Conservation (phyloP, 2,329 filamentous ascomycete genomes). For the Cytospora piceicola region DNA sequence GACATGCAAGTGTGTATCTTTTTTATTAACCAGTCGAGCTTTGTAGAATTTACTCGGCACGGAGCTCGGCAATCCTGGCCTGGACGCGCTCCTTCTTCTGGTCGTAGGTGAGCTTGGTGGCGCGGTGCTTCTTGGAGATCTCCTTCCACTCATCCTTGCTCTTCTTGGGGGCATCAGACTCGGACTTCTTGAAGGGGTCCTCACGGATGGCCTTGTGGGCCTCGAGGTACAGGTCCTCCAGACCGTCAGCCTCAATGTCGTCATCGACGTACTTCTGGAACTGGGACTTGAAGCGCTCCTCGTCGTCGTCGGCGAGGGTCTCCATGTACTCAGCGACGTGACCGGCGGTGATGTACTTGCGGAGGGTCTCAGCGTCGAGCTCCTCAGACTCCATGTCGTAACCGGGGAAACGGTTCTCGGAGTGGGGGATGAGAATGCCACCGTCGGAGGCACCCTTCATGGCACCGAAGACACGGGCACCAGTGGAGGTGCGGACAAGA, state of each 20-base stretch:
- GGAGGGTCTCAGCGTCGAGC: slow-evolving; percentile 93
- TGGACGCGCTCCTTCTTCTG: slow-evolving; percentile 84
- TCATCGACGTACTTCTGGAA: slow-evolving; percentile 98
- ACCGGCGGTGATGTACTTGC: slow-evolving; percentile 98
- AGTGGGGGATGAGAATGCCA: slow-evolving; percentile 96
- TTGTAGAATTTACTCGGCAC: slow-evolving; percentile 49
- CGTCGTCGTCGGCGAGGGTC: slow-evolving; percentile 97
- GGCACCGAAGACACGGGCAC: slow-evolving; percentile 98
- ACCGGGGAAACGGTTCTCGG: slow-evolving; percentile 99
- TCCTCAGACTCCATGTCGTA: slow-evolving; percentile 98
- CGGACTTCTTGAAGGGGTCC: slow-evolving; percentile 95
- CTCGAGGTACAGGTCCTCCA: slow-evolving; percentile 95
- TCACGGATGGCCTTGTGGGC: slow-evolving; percentile 96
- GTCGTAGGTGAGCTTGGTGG: slow-evolving; percentile 76
- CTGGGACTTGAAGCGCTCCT: slow-evolving; percentile 99
- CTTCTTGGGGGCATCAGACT: slow-evolving; percentile 80
- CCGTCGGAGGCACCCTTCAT: slow-evolving; percentile 99
- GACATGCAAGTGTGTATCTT: slow-evolving; percentile 20
- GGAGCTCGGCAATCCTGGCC: slow-evolving; percentile 87
- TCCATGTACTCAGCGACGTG: slow-evolving; percentile 99
- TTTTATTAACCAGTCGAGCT: slow-evolving; percentile 2
- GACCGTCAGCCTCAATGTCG: slow-evolving; percentile 91
- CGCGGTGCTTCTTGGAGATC: slow-evolving; percentile 89
- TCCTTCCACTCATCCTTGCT: slow-evolving; percentile 95
- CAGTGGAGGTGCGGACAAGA: slow-evolving; percentile 94